A percentile compares a stretch with the other conserved stretches of the same genome.
Evolutionary conservation across 2,329 filamentous ascomycete species (phyloP).

Genomic region (Xylariaceae sp.): DNA sequence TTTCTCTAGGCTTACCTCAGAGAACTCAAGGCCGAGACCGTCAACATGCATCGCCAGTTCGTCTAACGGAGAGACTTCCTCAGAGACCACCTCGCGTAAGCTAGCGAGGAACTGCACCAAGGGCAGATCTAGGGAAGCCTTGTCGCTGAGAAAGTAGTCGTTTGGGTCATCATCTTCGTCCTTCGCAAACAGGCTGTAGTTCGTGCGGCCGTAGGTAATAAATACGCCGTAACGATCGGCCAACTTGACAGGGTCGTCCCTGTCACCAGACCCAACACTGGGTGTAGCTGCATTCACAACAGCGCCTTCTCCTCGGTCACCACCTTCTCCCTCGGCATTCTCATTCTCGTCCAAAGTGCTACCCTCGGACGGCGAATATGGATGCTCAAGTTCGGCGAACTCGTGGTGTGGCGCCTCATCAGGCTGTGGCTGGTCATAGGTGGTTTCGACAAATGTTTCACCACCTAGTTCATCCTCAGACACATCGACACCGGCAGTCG

Average conservation of each 20-base stretch:
- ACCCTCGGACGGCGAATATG: slow-evolving; percentile 5
- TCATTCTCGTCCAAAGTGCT: too few relatives aligned
- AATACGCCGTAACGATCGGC: slow-evolving; percentile 26
- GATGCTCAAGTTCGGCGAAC: slow-evolving; percentile 1
- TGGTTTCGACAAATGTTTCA: slow-evolving; percentile 16
- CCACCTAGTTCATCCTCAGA: slow-evolving; percentile 20
- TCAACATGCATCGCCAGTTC: slow-evolving; percentile 31
- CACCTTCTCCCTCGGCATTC: background rate
- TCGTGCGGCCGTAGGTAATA: slow-evolving; percentile 28
- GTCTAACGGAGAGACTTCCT: slow-evolving; percentile 31
- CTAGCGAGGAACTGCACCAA: slow-evolving; percentile 26
- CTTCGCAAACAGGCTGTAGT: slow-evolving; percentile 31
- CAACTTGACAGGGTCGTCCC: slow-evolving; percentile 20
- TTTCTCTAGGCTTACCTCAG: slow-evolving; percentile 30
- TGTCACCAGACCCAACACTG: slow-evolving; percentile 1
- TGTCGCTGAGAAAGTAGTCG: slow-evolving; percentile 30
- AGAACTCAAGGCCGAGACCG: slow-evolving; percentile 30
- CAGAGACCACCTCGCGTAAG: slow-evolving; percentile 28
- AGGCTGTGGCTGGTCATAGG: slow-evolving; percentile 17
- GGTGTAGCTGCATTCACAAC: background rate
- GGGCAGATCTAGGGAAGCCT: slow-evolving; percentile 23
- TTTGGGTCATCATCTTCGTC: slow-evolving; percentile 31
- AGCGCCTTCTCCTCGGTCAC: background rate
- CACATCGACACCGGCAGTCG: slow-evolving; percentile 5
- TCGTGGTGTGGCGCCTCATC: slow-evolving; percentile 10